Percentiles rank a stretch among this genome's conserved stretches.
phyloP scores from a whole-genome alignment of 164 flowering plant genomes.

The Liriodendron chinense region DNA sequence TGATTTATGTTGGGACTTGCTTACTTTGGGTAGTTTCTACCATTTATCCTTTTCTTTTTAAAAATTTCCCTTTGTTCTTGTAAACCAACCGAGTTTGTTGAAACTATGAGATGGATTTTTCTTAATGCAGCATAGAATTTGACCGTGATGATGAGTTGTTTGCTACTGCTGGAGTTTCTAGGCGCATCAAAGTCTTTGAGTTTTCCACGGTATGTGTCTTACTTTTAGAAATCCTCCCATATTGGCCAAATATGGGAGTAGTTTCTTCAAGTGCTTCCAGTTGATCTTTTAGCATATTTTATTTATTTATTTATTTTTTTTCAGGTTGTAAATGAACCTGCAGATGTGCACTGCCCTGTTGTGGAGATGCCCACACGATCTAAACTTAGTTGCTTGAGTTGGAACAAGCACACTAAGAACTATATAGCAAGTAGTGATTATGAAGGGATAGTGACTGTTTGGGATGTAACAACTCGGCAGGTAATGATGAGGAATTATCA shows the following conservation, averaged over 20 bases:
- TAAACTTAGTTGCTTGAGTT: slow-evolving; percentile 95
- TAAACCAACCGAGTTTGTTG: too few relatives aligned
- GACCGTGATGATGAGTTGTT: slow-evolving; percentile 94
- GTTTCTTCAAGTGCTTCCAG: not conserved
- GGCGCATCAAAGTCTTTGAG: slow-evolving; percentile 92
- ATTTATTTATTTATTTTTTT: slow-evolving; percentile 9
- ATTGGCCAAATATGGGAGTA: not conserved
- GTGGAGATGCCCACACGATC: slow-evolving; percentile 92
- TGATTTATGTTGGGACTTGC: not conserved
- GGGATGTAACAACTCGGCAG: slow-evolving; percentile 94
- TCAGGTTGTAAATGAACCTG: slow-evolving; percentile 88
- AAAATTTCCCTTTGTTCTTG: too few relatives aligned
- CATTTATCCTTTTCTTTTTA: too few relatives aligned
- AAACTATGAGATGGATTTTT: not conserved
- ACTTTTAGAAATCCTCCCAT: not conserved
- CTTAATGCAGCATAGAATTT: slow-evolving; percentile 86
- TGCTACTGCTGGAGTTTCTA: slow-evolving; percentile 98
- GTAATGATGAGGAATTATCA: slow-evolving; percentile 27
- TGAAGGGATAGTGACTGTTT: slow-evolving; percentile 96
- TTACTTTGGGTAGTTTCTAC: not conserved
- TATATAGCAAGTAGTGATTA: slow-evolving; percentile 93
- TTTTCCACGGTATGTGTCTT: slow-evolving; percentile 65
- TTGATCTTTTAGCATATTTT: not conserved
- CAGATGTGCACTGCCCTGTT: slow-evolving; percentile 80
- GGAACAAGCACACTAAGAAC: slow-evolving; percentile 82